Percentiles rank a stretch among this genome's conserved stretches.
phyloP scores from a whole-genome alignment of 1,284 basidiomycete genomes.

The Volvariella surrecta region DNA sequence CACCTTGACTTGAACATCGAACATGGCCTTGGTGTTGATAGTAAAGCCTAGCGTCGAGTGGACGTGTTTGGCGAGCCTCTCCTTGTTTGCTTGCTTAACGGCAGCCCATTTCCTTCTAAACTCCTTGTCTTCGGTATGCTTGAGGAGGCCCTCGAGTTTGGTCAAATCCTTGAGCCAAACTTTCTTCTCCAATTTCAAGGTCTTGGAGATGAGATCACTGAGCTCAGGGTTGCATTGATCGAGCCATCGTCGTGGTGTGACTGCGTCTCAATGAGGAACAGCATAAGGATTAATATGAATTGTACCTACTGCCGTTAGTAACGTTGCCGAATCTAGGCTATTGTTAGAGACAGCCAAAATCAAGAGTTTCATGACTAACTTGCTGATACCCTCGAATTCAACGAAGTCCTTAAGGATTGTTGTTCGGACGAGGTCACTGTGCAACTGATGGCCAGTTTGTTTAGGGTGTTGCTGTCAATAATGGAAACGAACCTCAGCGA shows the following conservation, averaged over 20 bases:
- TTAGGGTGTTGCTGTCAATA: not conserved
- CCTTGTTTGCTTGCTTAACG: conserved; percentile 84
- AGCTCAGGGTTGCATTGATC: conserved; percentile 88
- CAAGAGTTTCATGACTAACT: conserved; percentile 36
- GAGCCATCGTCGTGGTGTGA: conserved; percentile 83
- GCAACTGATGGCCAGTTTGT: conserved; percentile 33
- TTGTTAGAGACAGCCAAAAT: conserved; percentile 3
- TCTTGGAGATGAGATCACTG: conserved; percentile 74
- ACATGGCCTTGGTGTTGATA: conserved; percentile 77
- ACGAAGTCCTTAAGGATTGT: conserved; percentile 92
- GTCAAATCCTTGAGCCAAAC: conserved; percentile 77
- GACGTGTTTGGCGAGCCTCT: conserved; percentile 73
- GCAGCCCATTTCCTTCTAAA: conserved; percentile 77
- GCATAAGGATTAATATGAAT: not conserved
- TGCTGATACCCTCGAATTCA: conserved; percentile 73
- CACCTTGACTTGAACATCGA: conserved; percentile 90
- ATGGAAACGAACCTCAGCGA: conserved; percentile 66
- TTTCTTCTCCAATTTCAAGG: conserved; percentile 65
- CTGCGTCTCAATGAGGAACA: conserved; percentile 24
- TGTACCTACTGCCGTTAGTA: conserved; percentile 72
- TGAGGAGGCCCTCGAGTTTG: conserved; percentile 60
- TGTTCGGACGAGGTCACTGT: conserved; percentile 64
- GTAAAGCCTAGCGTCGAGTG: conserved; percentile 66
- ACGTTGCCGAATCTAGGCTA: conserved; percentile 62
- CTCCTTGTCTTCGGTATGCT: conserved; percentile 58